Conservation (phyloP, 163 green algal species). For the Chlamydomonas reinhardtii region DNA sequence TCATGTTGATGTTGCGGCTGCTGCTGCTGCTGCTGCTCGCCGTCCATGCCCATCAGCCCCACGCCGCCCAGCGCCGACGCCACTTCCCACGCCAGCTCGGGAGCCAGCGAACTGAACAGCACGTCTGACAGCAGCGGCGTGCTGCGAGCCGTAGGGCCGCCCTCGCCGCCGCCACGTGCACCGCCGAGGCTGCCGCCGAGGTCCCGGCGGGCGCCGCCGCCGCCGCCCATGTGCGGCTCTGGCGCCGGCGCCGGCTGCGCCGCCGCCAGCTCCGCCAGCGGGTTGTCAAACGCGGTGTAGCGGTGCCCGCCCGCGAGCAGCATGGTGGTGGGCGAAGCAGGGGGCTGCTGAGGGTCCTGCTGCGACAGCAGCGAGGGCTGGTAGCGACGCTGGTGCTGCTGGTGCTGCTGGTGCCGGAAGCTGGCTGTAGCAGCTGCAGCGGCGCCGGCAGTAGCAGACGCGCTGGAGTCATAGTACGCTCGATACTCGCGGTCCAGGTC, state of each 20-base stretch:
- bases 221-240: neutral
- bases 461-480: neutral
- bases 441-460: neutral
- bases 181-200: no score
- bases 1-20: neutral
- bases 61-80: conserved; percentile 18
- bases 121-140: conserved; percentile 24
- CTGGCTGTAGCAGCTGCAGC: neutral
- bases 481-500: conserved; percentile 23
- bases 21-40: neutral
- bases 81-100: conserved; percentile 30
- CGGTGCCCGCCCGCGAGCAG: neutral
- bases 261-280: neutral
- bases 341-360: neutral
- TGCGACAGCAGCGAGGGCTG: no score
- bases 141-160: neutral
- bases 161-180: no score
- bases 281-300: conserved; percentile 12
- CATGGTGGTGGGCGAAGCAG: neutral
- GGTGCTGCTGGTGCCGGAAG: neutral
- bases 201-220: neutral
- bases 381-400: neutral
- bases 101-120: conserved; percentile 7
- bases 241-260: neutral
- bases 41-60: neutral